Evolutionary conservation across 2,329 filamentous ascomycete species (phyloP), one percentile per base, ranked within the genome.

Genomic region (Aspergillus fumigatiaffinis): DNA sequence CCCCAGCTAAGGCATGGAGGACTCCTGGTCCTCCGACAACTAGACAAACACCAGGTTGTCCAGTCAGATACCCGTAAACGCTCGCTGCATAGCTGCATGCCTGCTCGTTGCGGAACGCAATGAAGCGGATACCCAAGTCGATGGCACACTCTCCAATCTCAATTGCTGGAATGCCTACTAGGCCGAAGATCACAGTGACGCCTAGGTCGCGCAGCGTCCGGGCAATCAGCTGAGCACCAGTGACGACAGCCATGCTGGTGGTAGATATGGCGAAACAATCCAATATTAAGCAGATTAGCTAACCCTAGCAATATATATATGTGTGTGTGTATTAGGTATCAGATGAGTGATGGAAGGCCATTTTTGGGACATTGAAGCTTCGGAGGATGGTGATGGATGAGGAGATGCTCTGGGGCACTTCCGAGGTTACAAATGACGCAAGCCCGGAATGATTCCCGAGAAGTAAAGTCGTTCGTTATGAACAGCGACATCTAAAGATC

Each of bases 21-120:
- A 85, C 80, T 23, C 83, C 83, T 7, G 83, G 83, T 8, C 83
- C 83, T 52, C 82, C 83, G 2, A 85, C 82, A n/a, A 83, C 79
- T 42, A 85, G 73, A 65, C 82, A 84, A 9, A 85, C 79, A 3
- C 82, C 83, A 3, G 82, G 82, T 54, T 68, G 77, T 21, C 82
- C 82, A 3, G 80, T 84, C 62, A 85, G 73, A 61, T 84, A 85
- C 14, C 82, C 82, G 76, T 85, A 84, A 5, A 80, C 80, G 50
- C 79, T 82, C 3, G 83, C 82, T 10, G 83, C 82, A 74, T 85
- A 85, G 60, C 78, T 79, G 32, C 80, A 81, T 10, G 83, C 81
- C 68, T 86, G 82, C 62, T 86, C 82, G 61, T 85, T 85, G 29
- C 83, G 73, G 62, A 84, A 85, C 26, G 78, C 82, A 52, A 85